Base-by-base conservation (phyloP, 495 filamentous ascomycete genomes). In the Ramalina intermedia region DNA sequence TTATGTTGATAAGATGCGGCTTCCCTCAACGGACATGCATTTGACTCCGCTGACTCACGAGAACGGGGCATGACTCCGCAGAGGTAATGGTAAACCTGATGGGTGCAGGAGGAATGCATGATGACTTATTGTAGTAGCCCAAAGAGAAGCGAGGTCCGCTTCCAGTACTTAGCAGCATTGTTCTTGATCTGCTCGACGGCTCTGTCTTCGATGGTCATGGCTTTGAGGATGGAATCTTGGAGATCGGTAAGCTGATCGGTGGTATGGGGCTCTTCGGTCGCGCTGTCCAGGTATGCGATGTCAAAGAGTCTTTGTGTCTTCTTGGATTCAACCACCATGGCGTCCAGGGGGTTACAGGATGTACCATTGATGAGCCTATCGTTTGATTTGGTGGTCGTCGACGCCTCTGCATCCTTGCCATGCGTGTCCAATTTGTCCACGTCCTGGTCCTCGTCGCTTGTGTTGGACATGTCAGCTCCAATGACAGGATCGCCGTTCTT, bases 281-380 rank as follows among this genome's bases (percentile, higher is more conserved):
- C 75, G 48, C 66, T 56, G 13, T 72, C 63, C 13, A 96, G 69
- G 50, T 88, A 84, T 27, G 76, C 52, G 7, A 81, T 62, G 58
- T 98, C 91, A 54, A 93, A 91, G 18, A 89, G 69, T 42, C 81
- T 72, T 56, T 96, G 91, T 6, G 82, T 71, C 9, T 76, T 70
- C 55, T 75, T 65, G 45, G 84, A 80, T 3, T 54, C 62, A 18
- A 66, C 59, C 45, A 55, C 46, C 23, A 44, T 62, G n/a, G 26
- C 48, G 11, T 63, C 50, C 41, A 42, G n/a, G 8, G 51, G 2
- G 1, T 11, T 33, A 8, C 29, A 29, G 35, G 36, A 27, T 43
- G 50, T 17, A 16, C 23, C 44, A 17, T 60, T 60, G n/a, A 12
- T 16, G 20, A 44, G 46, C 41, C 26, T 20, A 45, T 37, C 40